These are phyloP conservation scores for Carallia pectinifolia DNA, from an alignment of 345 rosid genomes.

Conservation along the genomic window DNA sequence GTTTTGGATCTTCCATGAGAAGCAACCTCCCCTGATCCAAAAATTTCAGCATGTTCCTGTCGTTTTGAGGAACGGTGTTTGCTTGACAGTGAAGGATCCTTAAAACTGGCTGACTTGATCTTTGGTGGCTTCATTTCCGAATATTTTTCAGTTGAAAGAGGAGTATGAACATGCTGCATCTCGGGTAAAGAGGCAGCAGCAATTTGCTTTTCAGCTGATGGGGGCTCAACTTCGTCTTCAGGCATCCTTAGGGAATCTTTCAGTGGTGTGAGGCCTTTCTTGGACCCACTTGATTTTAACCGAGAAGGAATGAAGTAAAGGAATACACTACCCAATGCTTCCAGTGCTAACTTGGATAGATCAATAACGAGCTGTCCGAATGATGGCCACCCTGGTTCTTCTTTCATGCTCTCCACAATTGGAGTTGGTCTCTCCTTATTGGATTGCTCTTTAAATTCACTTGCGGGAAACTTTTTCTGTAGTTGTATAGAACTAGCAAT, in stretches of 20 bases:
- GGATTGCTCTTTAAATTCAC: slow-evolving; percentile 41
- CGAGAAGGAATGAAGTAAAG: slow-evolving; percentile 62
- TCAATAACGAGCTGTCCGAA: slow-evolving; percentile 73
- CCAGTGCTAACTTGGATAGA: slow-evolving; percentile 69
- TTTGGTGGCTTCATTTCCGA: slow-evolving; percentile 60
- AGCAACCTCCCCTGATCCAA: slow-evolving; percentile 62
- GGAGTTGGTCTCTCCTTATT: slow-evolving; percentile 52
- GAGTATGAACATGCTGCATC: slow-evolving; percentile 50
- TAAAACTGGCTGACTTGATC: slow-evolving; percentile 62
- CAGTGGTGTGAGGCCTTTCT: slow-evolving; percentile 60
- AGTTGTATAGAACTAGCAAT: slow-evolving; percentile 29
- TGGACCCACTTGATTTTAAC: slow-evolving; percentile 36
- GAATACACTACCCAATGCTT: slow-evolving; percentile 45
- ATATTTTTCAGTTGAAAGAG: slow-evolving; percentile 39
- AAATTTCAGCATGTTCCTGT: slow-evolving; percentile 67
- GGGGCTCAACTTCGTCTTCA: slow-evolving; percentile 65
- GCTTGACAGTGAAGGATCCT: slow-evolving; percentile 61
- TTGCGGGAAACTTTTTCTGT: slow-evolving; percentile 43
- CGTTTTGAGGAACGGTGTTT: slow-evolving; percentile 76
- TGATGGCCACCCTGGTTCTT: slow-evolving; percentile 93
- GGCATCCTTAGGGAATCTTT: slow-evolving; percentile 71
- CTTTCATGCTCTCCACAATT: slow-evolving; percentile 51
- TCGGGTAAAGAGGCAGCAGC: slow-evolving; percentile 56
- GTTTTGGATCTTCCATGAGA: slow-evolving; percentile 57
- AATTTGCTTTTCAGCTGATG: slow-evolving; percentile 58